Evolutionary conservation across 345 rosid species (phyloP).

Genomic region (Arabis alpina): DNA sequence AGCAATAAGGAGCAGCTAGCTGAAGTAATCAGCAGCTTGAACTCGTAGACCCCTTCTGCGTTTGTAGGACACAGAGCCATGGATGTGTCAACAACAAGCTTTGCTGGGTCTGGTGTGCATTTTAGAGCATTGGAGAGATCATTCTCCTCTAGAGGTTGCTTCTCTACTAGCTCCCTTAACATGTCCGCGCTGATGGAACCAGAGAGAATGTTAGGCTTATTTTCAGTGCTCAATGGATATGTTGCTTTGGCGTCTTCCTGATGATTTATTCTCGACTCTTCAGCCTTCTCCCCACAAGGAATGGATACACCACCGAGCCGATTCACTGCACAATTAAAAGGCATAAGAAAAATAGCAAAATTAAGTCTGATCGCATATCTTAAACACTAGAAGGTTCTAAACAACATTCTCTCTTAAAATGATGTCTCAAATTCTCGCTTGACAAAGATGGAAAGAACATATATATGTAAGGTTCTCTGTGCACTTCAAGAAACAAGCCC

Average conservation of each 20-base stretch:
- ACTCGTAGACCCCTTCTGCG: slow-evolving; percentile 25
- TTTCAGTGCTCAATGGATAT: neutral
- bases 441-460: neutral
- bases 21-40: slow-evolving; percentile 35
- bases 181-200: slow-evolving; percentile 15
- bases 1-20: slow-evolving; percentile 41
- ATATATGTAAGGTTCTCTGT: neutral
- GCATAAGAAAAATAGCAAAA: slow-evolving; percentile 15
- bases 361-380: slow-evolving; percentile 6
- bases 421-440: neutral
- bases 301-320: neutral
- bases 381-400: neutral
- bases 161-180: slow-evolving; percentile 31
- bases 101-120: slow-evolving; percentile 49
- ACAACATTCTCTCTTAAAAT: neutral
- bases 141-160: slow-evolving; percentile 26
- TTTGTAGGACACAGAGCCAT: slow-evolving; percentile 30
- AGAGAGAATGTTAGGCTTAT: slow-evolving; percentile 11
- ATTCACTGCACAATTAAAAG: slow-evolving; percentile 12
- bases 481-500: neutral
- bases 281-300: slow-evolving; percentile 14
- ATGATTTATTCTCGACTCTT: slow-evolving; percentile 5
- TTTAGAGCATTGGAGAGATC: slow-evolving; percentile 41
- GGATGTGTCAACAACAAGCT: slow-evolving; percentile 45
- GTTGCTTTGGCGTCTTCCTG: slow-evolving; percentile 11